Evolutionary conservation across 768 basidiomycete genomes (phyloP), one percentile per base, ranked within the genome.

Genomic region (Leccinum ochraceum): DNA sequence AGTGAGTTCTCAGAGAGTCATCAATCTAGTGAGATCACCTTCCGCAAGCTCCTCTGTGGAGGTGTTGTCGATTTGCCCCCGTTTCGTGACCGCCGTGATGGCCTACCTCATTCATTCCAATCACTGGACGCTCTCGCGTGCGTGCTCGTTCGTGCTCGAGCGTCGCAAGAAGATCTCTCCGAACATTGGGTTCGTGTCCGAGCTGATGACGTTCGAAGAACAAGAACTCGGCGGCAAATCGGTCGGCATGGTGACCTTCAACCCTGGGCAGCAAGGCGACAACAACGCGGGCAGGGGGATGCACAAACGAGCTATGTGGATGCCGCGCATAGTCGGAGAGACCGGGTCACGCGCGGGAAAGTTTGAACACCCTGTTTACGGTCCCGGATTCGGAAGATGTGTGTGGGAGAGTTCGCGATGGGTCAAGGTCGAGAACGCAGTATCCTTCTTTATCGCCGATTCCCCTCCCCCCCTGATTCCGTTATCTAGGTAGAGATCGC

Each of bases 81-180:
- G 96, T 14, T 95, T 93, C 1, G 95, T 97, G 30, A 97, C 95
- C 0, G 94, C 95, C 13, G 95, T 97, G 44, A 94, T 98, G 80
- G 95, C 93, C 3, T 98, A 97, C 72, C 89, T 98, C 59, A 97
- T 98, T 64, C 95, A 97, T 67, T 92, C 95, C 10, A 95, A 97
- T 70, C 94, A 95, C 70, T 98, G 96, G 96, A 91, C 94, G 20
- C 84, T 98, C 46, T 90, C 93, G 34, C 86, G 86, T 39, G 94
- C 96, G 2, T 98, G 98, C 71, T 78, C 88, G 0, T 97, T 94
- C 70, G 95, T 98, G 26, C 83, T 93, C 44, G 95, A 95, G 67
- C 85, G 94, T 9, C 86, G 96, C 37, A 94, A 93, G 66, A 94
- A 94, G 64, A 96, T 98, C 65, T 95, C 92, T 14, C 96, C 95